Percentiles rank a stretch among this genome's conserved stretches.
Evolutionary conservation across 2,329 filamentous ascomycete genomes (phyloP).

Genomic region (Sordariomycetes sp.): DNA sequence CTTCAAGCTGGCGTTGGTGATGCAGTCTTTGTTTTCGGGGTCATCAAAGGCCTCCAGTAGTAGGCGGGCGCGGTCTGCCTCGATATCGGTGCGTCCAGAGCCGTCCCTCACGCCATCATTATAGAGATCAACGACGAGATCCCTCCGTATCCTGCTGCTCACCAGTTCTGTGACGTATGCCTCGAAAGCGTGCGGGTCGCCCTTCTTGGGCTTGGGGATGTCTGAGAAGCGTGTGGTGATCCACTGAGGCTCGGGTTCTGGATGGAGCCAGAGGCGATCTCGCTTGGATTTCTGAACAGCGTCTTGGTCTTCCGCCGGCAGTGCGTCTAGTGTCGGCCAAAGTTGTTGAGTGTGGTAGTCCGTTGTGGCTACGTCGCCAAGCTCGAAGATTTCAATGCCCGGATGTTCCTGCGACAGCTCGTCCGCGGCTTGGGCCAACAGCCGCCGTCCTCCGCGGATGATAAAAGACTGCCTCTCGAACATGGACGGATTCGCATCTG

Average conservation of each 20-base stretch:
- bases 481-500: no score
- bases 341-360: constrained; percentile 24
- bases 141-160: constrained; percentile 22
- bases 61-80: constrained; percentile 26
- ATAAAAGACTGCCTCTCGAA: constrained; percentile 21
- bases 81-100: constrained; percentile 19
- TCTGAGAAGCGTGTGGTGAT: constrained; percentile 25
- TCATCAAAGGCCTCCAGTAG: constrained; percentile 29
- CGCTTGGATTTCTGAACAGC: neutral
- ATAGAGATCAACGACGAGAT: constrained; percentile 18
- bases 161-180: constrained; percentile 31
- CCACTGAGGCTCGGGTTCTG: constrained; percentile 1
- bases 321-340: constrained; percentile 20
- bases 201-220: constrained; percentile 25
- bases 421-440: constrained; percentile 21
- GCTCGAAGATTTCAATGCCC: constrained; percentile 22
- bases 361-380: constrained; percentile 23
- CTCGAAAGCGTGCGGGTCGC: constrained; percentile 32
- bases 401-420: constrained; percentile 19
- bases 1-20: constrained; percentile 31
- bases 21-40: constrained; percentile 16
- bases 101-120: neutral
- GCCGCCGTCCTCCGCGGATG: constrained; percentile 19
- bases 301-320: constrained; percentile 9
- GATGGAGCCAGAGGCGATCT: constrained; percentile 7